These are phyloP conservation scores for Boletus hoseneyae DNA, from an alignment of 1,284 basidiomycete species.

Conservation along the genomic window DNA sequence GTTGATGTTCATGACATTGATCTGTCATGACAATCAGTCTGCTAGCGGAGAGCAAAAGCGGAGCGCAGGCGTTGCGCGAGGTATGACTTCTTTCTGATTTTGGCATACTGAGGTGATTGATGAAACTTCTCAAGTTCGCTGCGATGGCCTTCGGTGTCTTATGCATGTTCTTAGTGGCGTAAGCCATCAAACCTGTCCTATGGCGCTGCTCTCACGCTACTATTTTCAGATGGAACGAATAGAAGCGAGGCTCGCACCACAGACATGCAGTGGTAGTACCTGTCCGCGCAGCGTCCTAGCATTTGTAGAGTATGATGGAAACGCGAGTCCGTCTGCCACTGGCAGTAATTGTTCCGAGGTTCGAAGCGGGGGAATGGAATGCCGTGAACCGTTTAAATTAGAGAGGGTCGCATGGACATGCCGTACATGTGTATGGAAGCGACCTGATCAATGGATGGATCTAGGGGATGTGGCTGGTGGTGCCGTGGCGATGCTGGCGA, in stretches of 20 bases:
- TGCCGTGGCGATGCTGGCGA: conserved; percentile 34
- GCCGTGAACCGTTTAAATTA: conserved; percentile 33
- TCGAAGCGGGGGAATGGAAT: conserved; percentile 12
- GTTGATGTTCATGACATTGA: conserved; percentile 8
- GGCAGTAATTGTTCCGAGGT: conserved; percentile 6
- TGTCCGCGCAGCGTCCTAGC: conserved; percentile 1
- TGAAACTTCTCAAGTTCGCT: conserved; percentile 57
- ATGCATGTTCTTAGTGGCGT: conserved; percentile 88
- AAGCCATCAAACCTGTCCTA: conserved; percentile 42
- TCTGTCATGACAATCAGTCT: conserved; percentile 46
- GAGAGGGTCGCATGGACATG: conserved; percentile 16
- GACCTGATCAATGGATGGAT: conserved; percentile 16
- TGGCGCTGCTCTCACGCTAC: conserved; percentile 18
- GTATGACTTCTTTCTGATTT: conserved; percentile 38
- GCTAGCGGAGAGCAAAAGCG: conserved; percentile 82
- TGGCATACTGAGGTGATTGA: conserved; percentile 14
- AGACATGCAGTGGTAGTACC: conserved; percentile 6
- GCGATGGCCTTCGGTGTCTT: conserved; percentile 86
- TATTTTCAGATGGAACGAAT: conserved; percentile 79
- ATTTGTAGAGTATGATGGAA: conserved; percentile 11
- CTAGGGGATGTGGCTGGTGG: conserved; percentile 14
- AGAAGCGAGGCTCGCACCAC: conserved; percentile 23
- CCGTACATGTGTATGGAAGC: conserved; percentile 9
- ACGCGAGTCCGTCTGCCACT: neutral
- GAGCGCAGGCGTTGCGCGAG: conserved; percentile 82